Conservation (phyloP, 441 rosid genomes). For the Gossypium laxum region DNA sequence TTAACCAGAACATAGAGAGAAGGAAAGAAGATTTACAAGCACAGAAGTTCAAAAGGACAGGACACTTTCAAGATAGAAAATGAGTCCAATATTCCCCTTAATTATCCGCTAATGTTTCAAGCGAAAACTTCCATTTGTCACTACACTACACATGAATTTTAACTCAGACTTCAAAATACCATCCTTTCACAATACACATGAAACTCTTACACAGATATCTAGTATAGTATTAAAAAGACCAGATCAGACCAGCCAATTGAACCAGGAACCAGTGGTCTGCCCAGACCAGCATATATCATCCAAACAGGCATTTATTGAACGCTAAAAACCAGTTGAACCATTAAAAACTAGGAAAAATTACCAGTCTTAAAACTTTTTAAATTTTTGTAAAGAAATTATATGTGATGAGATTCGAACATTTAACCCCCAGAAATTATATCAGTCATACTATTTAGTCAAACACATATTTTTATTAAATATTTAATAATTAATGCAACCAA, state of each 20-base stretch:
- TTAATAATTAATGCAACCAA: background rate
- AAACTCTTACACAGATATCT: conserved; percentile 6
- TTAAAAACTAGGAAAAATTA: background rate
- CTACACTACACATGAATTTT: conserved; percentile 9
- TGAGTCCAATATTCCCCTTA: background rate
- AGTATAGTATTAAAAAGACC: background rate
- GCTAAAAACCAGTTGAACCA: background rate
- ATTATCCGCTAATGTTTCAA: background rate
- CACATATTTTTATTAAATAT: background rate
- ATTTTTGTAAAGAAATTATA: background rate
- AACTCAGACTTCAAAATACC: conserved; percentile 1
- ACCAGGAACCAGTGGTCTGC: background rate
- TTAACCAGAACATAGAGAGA: background rate
- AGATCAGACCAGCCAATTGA: background rate
- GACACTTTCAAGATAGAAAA: background rate
- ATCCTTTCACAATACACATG: background rate
- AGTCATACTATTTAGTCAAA: background rate
- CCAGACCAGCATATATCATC: background rate
- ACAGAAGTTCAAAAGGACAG: background rate
- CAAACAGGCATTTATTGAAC: background rate
- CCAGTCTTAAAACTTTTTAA: background rate
- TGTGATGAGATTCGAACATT: background rate
- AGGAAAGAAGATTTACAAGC: background rate
- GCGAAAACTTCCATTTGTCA: conserved; percentile 4
- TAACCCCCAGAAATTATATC: background rate